Percentiles rank a stretch among this genome's conserved stretches.
These are phyloP conservation scores for Vanrija humicola DNA, from an alignment of 1,284 basidiomycete species.

Conservation along the genomic window DNA sequence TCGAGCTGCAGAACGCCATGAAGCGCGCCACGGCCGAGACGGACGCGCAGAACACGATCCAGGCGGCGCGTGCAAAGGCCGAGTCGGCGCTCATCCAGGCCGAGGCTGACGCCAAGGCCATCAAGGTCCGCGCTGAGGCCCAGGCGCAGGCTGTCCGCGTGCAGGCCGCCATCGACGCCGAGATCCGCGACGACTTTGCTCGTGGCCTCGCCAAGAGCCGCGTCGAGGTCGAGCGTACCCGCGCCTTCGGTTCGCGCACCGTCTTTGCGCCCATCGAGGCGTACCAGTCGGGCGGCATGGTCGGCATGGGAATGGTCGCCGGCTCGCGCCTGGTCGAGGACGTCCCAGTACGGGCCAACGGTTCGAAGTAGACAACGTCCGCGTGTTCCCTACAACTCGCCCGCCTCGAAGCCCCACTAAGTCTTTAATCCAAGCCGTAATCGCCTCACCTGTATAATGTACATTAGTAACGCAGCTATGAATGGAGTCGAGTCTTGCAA, in stretches of 20 bases:
- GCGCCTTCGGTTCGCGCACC: slow-evolving; percentile 6
- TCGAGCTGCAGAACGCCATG: slow-evolving; percentile 16
- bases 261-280: slow-evolving; percentile 16
- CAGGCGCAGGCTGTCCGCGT: slow-evolving; percentile 7
- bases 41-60: slow-evolving; percentile 6
- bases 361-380: not conserved
- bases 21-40: slow-evolving; percentile 10
- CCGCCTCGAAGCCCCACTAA: too few relatives aligned
- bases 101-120: slow-evolving; percentile 10
- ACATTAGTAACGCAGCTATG: too few relatives aligned
- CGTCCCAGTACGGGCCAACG: not conserved
- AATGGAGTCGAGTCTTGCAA: too few relatives aligned
- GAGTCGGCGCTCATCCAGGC: slow-evolving; percentile 10
- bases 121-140: slow-evolving; percentile 9
- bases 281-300: slow-evolving; percentile 3
- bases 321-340: not conserved
- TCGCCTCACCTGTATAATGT: too few relatives aligned
- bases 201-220: slow-evolving; percentile 10
- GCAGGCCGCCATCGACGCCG: slow-evolving; percentile 7
- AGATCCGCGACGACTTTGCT: slow-evolving; percentile 14
- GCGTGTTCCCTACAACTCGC: too few relatives aligned
- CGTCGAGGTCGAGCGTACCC: slow-evolving; percentile 13
- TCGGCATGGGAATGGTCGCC: slow-evolving; percentile 7
- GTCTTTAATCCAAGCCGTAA: too few relatives aligned
- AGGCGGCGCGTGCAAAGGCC: slow-evolving; percentile 3